These are phyloP conservation scores for Meripilus lineatus DNA, from an alignment of 1,284 basidiomycete genomes.

Conservation along the genomic window DNA sequence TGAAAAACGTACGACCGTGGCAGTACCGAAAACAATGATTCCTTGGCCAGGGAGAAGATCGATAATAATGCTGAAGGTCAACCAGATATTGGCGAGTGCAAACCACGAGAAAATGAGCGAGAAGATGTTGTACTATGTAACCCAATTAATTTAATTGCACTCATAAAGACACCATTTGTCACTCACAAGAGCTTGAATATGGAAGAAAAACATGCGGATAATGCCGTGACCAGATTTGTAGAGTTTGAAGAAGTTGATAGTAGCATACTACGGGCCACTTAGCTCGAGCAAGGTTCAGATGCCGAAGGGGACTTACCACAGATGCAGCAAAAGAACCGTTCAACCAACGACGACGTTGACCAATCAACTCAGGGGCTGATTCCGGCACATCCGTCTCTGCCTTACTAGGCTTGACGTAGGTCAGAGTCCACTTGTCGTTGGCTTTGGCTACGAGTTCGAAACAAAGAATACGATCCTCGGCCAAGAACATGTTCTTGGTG, in stretches of 20 bases:
- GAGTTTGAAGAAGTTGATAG: slow-evolving; percentile 92
- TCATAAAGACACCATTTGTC: not conserved
- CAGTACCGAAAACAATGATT: slow-evolving; percentile 71
- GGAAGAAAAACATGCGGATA: slow-evolving; percentile 92
- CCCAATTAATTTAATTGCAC: not conserved
- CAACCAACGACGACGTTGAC: slow-evolving; percentile 93
- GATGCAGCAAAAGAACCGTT: slow-evolving; percentile 98
- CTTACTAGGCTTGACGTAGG: slow-evolving; percentile 94
- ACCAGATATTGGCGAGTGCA: slow-evolving; percentile 89
- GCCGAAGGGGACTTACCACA: slow-evolving; percentile 51
- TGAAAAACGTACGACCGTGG: slow-evolving; percentile 39
- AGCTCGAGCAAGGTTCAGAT: slow-evolving; percentile 1
- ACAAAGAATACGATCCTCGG: slow-evolving; percentile 94
- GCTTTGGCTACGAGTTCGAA: slow-evolving; percentile 96
- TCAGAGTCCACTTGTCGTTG: slow-evolving; percentile 82
- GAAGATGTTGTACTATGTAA: slow-evolving; percentile 66
- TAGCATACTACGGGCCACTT: slow-evolving; percentile 57
- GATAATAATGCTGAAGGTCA: slow-evolving; percentile 96
- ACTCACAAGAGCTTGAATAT: slow-evolving; percentile 84
- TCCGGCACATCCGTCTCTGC: slow-evolving; percentile 96
- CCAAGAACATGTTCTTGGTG: slow-evolving; percentile 94
- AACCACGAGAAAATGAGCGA: slow-evolving; percentile 89
- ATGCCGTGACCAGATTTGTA: slow-evolving; percentile 83
- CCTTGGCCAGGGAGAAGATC: slow-evolving; percentile 70
- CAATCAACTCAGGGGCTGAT: slow-evolving; percentile 85